Percentiles rank a stretch among this genome's conserved stretches.
These are phyloP conservation scores for Hapsidospora chrysogenum DNA, from an alignment of 495 filamentous ascomycete species.

Conservation along the genomic window DNA sequence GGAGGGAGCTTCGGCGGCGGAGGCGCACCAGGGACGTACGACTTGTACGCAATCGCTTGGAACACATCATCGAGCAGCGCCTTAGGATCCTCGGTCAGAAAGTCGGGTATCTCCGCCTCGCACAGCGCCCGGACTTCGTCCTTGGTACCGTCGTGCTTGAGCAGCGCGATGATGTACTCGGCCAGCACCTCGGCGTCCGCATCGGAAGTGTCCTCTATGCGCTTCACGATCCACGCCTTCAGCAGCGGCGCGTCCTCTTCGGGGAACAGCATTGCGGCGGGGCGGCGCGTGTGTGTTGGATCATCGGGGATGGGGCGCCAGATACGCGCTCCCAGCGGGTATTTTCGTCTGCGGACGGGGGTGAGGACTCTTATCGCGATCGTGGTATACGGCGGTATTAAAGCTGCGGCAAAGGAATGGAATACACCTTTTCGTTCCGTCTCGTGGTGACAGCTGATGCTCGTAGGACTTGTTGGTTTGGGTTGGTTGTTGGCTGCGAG, in stretches of 20 bases:
- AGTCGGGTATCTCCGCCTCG: slow-evolving; percentile 69
- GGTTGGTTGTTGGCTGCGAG: too few species aligned
- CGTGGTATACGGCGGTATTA: too few species aligned
- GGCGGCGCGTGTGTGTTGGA: not conserved
- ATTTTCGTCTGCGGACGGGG: not conserved
- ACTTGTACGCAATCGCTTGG: slow-evolving; percentile 45
- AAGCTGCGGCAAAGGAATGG: too few species aligned
- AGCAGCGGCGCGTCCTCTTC: slow-evolving; percentile 58
- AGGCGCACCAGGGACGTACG: slow-evolving; percentile 38
- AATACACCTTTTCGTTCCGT: too few species aligned
- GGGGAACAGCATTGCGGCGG: slow-evolving; percentile 50
- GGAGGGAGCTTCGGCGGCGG: slow-evolving; percentile 12
- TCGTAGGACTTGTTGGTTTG: too few species aligned
- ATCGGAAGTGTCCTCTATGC: slow-evolving; percentile 84
- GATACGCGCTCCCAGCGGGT: too few species aligned
- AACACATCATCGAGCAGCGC: slow-evolving; percentile 82
- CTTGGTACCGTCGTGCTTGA: slow-evolving; percentile 63
- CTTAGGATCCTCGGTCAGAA: slow-evolving; percentile 64
- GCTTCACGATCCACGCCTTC: slow-evolving; percentile 80
- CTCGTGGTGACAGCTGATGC: too few species aligned
- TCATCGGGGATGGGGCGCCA: too few species aligned
- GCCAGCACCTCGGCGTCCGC: slow-evolving; percentile 90
- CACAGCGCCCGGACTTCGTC: slow-evolving; percentile 57
- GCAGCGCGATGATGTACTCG: slow-evolving; percentile 86
- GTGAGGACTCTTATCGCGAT: not conserved